These are phyloP conservation scores for Stephania yunnanensis DNA, from an alignment of 164 flowering plant species.

Conservation along the genomic window DNA sequence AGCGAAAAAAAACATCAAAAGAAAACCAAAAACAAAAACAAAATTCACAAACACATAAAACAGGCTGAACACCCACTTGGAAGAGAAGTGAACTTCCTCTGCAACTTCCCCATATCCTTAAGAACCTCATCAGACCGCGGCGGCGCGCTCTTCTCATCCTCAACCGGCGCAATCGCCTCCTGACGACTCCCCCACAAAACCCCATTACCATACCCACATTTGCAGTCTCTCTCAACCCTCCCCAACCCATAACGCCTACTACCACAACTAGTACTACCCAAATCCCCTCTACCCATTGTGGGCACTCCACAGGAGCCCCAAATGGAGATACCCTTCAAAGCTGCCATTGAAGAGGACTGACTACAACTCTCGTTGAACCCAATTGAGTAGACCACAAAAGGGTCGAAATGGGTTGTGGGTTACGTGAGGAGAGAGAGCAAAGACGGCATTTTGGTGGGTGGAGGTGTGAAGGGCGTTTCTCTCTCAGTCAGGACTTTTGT, in stretches of 20 bases:
- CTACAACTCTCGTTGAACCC: too few species aligned
- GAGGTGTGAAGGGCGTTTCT: background rate
- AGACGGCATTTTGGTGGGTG: background rate
- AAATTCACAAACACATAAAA: background rate
- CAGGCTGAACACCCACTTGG: slow-evolving; percentile 31
- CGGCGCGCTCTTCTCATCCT: slow-evolving; percentile 18
- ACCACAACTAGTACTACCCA: slow-evolving; percentile 3
- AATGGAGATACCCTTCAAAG: slow-evolving; percentile 13
- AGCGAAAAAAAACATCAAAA: background rate
- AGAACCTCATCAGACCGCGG: background rate
- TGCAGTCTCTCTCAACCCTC: background rate
- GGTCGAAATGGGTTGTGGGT: background rate
- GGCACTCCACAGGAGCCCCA: background rate
- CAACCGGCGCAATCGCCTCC: slow-evolving; percentile 19
- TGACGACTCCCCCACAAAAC: slow-evolving; percentile 4
- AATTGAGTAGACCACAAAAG: background rate
- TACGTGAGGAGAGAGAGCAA: background rate
- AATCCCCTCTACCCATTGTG: slow-evolving; percentile 10
- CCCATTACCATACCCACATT: background rate
- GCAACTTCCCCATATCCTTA: slow-evolving; percentile 15
- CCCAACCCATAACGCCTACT: slow-evolving; percentile 10
- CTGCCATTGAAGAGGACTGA: slow-evolving; percentile 14
- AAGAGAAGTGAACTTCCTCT: slow-evolving; percentile 28
- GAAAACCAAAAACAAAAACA: background rate
- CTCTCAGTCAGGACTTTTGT: background rate